phyloP scores from a whole-genome alignment of 2,329 filamentous ascomycete genomes.

The Colletotrichum agaves region DNA sequence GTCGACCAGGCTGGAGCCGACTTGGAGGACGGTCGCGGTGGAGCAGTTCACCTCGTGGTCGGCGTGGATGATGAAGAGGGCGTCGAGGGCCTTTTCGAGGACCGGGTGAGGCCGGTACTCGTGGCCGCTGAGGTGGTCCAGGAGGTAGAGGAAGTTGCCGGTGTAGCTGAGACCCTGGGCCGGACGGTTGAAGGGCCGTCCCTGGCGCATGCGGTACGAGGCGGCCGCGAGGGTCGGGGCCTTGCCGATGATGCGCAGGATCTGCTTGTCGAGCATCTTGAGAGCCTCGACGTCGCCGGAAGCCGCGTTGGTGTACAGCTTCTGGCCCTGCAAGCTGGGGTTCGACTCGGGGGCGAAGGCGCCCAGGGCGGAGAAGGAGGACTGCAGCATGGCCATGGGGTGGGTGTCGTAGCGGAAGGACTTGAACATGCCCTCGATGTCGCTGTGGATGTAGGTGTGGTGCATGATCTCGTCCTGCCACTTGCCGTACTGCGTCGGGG shows the following conservation, averaged over 20 bases:
- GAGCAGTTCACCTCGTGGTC: constrained; percentile 70
- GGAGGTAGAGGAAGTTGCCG: constrained; percentile 65
- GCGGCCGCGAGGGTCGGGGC: constrained; percentile 62
- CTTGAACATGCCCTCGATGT: constrained; percentile 62
- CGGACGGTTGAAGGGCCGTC: constrained; percentile 61
- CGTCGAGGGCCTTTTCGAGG: constrained; percentile 61
- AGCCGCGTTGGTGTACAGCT: constrained; percentile 60
- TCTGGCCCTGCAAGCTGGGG: constrained; percentile 60
- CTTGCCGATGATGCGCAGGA: constrained; percentile 63
- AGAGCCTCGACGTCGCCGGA: constrained; percentile 53
- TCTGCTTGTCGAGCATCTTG: constrained; percentile 60
- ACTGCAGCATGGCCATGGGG: constrained; percentile 63
- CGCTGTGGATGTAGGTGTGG: constrained; percentile 61
- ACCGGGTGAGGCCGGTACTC: constrained; percentile 60
- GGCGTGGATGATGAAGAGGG: constrained; percentile 65
- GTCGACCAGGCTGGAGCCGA: constrained; percentile 66
- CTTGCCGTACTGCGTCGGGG: constrained; percentile 49
- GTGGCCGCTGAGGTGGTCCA: constrained; percentile 60
- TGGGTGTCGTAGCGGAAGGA: constrained; percentile 63
- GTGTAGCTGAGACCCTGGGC: constrained; percentile 60
- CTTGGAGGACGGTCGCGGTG: constrained; percentile 65
- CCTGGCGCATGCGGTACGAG: constrained; percentile 63
- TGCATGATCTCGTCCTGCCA: constrained; percentile 63
- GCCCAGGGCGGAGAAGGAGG: constrained; percentile 60
- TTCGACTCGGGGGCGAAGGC: constrained; percentile 62